Evolutionary conservation across 2,329 filamentous ascomycete species (phyloP).

Genomic region (Alternaria sp.): DNA sequence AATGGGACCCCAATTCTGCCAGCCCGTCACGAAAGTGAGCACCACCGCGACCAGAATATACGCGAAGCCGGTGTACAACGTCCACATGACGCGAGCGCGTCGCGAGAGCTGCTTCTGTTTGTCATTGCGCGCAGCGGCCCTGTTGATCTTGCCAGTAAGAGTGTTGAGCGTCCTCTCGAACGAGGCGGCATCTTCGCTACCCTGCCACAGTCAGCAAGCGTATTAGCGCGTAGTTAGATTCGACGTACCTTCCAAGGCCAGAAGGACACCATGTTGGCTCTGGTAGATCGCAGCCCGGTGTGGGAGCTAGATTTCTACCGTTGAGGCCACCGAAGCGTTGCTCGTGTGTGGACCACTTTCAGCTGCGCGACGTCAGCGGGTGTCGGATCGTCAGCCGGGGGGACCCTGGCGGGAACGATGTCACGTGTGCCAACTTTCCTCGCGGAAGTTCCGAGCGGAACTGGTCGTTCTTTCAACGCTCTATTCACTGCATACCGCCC

Average conservation of each 20-base stretch:
- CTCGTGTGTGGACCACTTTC: conserved; percentile 27
- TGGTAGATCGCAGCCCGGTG: conserved; percentile 34
- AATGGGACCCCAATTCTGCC: conserved; percentile 73
- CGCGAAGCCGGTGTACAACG: conserved; percentile 86
- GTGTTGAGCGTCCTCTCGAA: conserved; percentile 91
- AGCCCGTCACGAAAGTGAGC: conserved; percentile 82
- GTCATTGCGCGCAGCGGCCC: conserved; percentile 76
- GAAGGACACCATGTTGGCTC: conserved; percentile 72
- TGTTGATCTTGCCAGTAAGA: conserved; percentile 81
- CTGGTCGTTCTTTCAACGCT: not conserved
- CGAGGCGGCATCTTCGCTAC: conserved; percentile 81
- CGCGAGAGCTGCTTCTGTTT: conserved; percentile 73
- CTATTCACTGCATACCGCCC: not conserved
- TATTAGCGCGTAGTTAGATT: not conserved
- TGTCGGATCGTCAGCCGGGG: conserved; percentile 33
- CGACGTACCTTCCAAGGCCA: conserved; percentile 67
- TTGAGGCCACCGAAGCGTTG: conserved; percentile 35
- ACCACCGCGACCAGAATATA: conserved; percentile 89
- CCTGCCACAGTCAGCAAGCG: conserved; percentile 56
- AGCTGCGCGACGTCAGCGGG: conserved; percentile 29
- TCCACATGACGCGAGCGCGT: conserved; percentile 83
- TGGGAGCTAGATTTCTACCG: conserved; percentile 28
- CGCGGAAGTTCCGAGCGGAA: conserved; percentile 19
- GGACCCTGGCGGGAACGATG: conserved; percentile 19
- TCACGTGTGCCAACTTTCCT: conserved; percentile 31